Evolutionary conservation across 345 rosid species (phyloP), one percentile per base, ranked within the genome.

Genomic region (Erucastrum elatum): DNA sequence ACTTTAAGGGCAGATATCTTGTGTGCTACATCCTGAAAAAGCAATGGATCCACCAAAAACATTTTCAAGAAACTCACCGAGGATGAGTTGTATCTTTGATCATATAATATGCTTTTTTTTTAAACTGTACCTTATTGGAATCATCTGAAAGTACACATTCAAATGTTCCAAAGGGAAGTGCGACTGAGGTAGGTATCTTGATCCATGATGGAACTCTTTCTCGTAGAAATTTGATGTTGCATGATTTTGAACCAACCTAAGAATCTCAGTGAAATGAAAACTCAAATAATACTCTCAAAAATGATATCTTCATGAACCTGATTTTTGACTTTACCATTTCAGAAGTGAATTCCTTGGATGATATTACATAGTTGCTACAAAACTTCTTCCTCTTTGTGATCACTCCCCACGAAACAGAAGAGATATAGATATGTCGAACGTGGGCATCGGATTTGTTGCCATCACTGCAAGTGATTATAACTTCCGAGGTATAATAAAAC

Each of bases 171-270:
- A 94, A 92, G 8, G 98, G 98, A 71, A 92, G 83, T 61, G 98
- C 98, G 82, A 90, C 90, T 51, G 98, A 94, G 60, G 90, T 87
- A 31, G 98, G 98, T 81, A 94, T 86, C 72, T 91, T 97, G 84
- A 94, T 83, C 96, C 96, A 94, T 41, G 97, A 86, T 41, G 98
- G 97, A 55, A 94, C 85, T 83, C 90, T 91, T 66, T 90, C 90
- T 83, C 88, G 88, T 29, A 94, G 81, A 80, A 88, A 86, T 21
- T 91, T 79, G 29, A 94, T 92, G 79, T 94, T 94, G 77, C 92
- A 91, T 17, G 98, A 94, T 84, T 94, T 94, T 77, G 98, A 96
- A 84, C 98, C 98, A 81, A 92, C 98, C 98, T 94, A 78, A 34
- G 34, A 62, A 77, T 29, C 59, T 55, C 68, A 41, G 25, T 7